Percentiles rank a stretch among this genome's conserved stretches.
Conservation (phyloP, 177 flowering plant genomes). For the Vitis hybrid region DNA sequence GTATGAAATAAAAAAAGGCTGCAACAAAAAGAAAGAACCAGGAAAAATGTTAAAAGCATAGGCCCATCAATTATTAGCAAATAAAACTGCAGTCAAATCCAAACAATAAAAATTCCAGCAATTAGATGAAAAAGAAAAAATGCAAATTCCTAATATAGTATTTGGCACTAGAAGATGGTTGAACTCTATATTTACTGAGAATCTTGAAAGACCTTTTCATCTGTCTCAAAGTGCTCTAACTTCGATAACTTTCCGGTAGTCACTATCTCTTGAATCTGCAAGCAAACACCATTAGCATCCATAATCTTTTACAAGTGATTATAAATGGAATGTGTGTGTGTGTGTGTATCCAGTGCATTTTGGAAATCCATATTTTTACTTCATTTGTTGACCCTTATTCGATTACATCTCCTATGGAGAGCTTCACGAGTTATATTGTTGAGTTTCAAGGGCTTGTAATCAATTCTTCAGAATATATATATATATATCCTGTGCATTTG, state of each 20-base stretch:
- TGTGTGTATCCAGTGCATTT: background rate
- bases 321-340: background rate
- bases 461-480: background rate
- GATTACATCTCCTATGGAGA: no score
- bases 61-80: background rate
- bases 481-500: background rate
- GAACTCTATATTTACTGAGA: background rate
- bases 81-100: background rate
- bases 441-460: background rate
- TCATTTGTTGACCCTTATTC: no score
- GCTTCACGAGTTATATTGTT: background rate
- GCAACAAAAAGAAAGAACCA: background rate
- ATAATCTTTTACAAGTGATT: slow-evolving; percentile 6
- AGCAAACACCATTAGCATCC: slow-evolving; percentile 8
- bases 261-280: slow-evolving; percentile 95
- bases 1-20: background rate
- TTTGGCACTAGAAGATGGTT: background rate
- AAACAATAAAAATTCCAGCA: background rate
- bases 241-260: slow-evolving; percentile 88
- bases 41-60: background rate
- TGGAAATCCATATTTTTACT: background rate
- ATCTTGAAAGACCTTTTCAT: slow-evolving; percentile 70
- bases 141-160: background rate
- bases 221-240: slow-evolving; percentile 91
- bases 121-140: background rate